Evolutionary conservation across 2,329 filamentous ascomycete genomes (phyloP), one percentile per base, ranked within the genome.

Genomic region (Metarhizium anisopliae): DNA sequence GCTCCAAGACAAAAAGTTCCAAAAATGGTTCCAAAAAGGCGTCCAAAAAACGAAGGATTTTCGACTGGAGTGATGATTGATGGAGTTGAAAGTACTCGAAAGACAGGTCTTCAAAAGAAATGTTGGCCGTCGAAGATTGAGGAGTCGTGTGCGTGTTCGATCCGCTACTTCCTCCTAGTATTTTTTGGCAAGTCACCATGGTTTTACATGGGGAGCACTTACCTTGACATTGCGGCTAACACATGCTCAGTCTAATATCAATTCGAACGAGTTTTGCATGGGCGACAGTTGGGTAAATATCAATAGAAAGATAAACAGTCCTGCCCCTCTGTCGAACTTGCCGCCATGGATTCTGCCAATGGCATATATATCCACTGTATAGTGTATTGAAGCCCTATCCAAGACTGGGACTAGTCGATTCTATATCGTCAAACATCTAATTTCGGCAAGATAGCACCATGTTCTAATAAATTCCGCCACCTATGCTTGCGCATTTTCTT

Each of bases 401-500:
- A 40, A 40, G 11, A 40, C 38, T 40, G 11, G 38, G 38, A 16
- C n/a, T 20, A 7, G 11, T 45, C 8, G 18, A 45, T 20, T 45
- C 42, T 45, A 20, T 18, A 10, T 45, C 42, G 6, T 20, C n/a
- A 20, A 20, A 45, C 16, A 18, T 45, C n/a, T 16, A 16, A 16
- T 14, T 40, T 16, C 1, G 42, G 18, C 45, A 49, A 49, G 20
- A 18, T 45, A 13, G 13, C 20, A 7, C 14, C 45, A 32, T 30
- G 14, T 30, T 49, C 4, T 13, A 16, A 6, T 14, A 30, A 25
- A 29, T 13, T 49, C 3, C 4, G 25, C 7, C 16, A 35, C 18
- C 47, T 42, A 54, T 45, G 45, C 58, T 53, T 54, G 52, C 43
- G 50, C 53, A 18, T 66, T 65, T 35, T 67, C 72, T 50, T 79